Evolutionary conservation across 2,329 filamentous ascomycete genomes (phyloP).

Genomic region (Epichloe gansuensis): DNA sequence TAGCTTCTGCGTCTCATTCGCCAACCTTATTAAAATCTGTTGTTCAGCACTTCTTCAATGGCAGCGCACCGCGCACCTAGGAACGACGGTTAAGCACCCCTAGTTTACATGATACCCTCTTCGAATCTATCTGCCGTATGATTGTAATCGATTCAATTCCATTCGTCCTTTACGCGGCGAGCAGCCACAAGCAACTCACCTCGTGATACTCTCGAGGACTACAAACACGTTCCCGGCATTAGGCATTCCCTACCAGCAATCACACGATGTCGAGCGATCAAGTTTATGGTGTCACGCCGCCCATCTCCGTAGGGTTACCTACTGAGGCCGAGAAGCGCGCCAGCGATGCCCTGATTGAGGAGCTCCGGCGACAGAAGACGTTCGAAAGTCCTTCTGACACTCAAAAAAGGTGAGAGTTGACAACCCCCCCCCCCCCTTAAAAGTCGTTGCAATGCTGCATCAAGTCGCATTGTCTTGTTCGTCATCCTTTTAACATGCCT

Average conservation of each 20-base stretch:
- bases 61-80: background rate
- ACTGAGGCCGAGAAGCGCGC: constrained; percentile 63
- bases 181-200: background rate
- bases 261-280: constrained; percentile 25
- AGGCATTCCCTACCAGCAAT: background rate
- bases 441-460: background rate
- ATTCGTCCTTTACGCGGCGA: background rate
- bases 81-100: background rate
- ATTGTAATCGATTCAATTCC: background rate
- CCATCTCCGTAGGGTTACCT: constrained; percentile 67
- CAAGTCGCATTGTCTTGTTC: background rate
- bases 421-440: too few relatives aligned
- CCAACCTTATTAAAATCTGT: background rate
- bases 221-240: background rate
- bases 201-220: background rate
- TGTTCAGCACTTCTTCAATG: background rate
- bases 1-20: background rate
- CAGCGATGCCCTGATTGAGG: constrained; percentile 67
- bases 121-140: background rate
- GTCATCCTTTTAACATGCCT: background rate
- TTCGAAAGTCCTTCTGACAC: constrained; percentile 80
- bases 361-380: constrained; percentile 79
- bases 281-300: constrained; percentile 59
- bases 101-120: background rate
- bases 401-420: constrained; percentile 51